Percentiles rank a stretch among this genome's conserved stretches.
Evolutionary conservation across 2,329 filamentous ascomycete species (phyloP).

Genomic region (Apiospora marii): DNA sequence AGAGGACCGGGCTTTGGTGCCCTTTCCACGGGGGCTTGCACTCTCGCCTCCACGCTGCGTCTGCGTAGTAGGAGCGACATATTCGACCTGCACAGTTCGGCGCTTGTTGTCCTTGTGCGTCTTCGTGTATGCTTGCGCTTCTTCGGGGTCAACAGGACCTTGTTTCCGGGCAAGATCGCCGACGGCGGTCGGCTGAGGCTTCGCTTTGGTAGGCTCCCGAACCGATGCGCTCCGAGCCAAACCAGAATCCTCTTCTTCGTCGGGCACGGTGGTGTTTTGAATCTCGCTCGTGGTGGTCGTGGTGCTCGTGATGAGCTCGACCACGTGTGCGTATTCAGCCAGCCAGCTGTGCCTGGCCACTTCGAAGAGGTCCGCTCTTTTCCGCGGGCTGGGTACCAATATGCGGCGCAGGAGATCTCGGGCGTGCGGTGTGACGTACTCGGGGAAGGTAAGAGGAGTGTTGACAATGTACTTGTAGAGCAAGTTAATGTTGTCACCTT

Average conservation of each 20-base stretch:
- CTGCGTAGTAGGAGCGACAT: slow-evolving; percentile 88
- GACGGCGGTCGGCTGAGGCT: slow-evolving; percentile 57
- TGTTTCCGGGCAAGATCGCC: slow-evolving; percentile 77
- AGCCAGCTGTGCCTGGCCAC: slow-evolving; percentile 98
- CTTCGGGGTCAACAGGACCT: slow-evolving; percentile 75
- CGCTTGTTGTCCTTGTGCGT: slow-evolving; percentile 88
- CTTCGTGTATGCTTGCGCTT: slow-evolving; percentile 59
- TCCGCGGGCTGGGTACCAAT: slow-evolving; percentile 91
- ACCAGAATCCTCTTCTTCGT: slow-evolving; percentile 66
- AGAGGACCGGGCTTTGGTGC: slow-evolving; percentile 59
- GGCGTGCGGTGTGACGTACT: slow-evolving; percentile 97
- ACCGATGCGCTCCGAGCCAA: slow-evolving; percentile 92
- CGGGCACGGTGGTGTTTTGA: slow-evolving; percentile 75
- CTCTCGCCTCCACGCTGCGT: slow-evolving; percentile 73
- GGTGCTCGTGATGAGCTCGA: slow-evolving; percentile 95
- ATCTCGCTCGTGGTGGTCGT: slow-evolving; percentile 89
- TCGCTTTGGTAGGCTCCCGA: slow-evolving; percentile 81
- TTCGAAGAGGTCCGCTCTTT: slow-evolving; percentile 95
- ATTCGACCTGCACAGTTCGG: slow-evolving; percentile 95
- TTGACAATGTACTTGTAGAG: slow-evolving; percentile 99
- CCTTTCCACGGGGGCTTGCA: slow-evolving; percentile 44
- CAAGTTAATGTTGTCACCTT: slow-evolving; percentile 98
- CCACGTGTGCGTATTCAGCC: slow-evolving; percentile 95
- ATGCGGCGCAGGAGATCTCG: slow-evolving; percentile 92
- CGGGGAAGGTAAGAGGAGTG: slow-evolving; percentile 94